Conservation (phyloP, 352 stramenopile genomes). For the Globisporangium okanoganense region DNA sequence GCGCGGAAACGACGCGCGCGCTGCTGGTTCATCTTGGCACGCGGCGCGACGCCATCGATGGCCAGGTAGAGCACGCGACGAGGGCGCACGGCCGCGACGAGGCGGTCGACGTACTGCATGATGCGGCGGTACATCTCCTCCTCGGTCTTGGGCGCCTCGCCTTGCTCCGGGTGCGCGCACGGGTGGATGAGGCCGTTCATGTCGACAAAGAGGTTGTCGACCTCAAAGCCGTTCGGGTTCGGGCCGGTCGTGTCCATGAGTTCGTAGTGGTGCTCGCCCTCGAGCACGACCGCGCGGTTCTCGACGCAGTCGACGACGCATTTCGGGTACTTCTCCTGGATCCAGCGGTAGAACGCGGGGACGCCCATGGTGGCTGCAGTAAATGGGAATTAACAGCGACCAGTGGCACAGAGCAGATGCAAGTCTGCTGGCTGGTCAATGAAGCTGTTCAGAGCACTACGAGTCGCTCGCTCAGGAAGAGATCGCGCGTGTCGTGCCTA, state of each 20-base stretch:
- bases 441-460: not conserved
- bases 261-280: conserved; percentile 79
- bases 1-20: conserved; percentile 95
- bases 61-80: conserved; percentile 96
- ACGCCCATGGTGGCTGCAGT: conserved; percentile 89
- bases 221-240: conserved; percentile 94
- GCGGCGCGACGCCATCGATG: conserved; percentile 98
- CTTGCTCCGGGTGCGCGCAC: conserved; percentile 96
- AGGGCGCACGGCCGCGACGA: conserved; percentile 93
- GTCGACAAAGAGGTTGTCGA: conserved; percentile 99
- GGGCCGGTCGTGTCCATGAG: conserved; percentile 73
- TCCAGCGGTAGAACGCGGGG: conserved; percentile 99
- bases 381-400: not conserved
- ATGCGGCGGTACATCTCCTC: conserved; percentile 98
- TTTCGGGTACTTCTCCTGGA: conserved; percentile 99
- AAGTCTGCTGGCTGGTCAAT: not conserved
- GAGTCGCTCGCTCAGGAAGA: not conserved
- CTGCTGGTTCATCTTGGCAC: conserved; percentile 99
- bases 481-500: conserved; percentile 18
- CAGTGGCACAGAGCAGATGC: not conserved
- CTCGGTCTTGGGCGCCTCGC: conserved; percentile 90
- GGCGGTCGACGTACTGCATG: conserved; percentile 95
- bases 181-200: conserved; percentile 99
- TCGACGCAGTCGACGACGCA: conserved; percentile 92
- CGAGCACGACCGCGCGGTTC: conserved; percentile 64